A percentile compares a stretch with the other conserved stretches of the same genome.
These are phyloP conservation scores for Thinopyrum elongatum DNA, from an alignment of 176 grass and related monocot species.

Conservation along the genomic window DNA sequence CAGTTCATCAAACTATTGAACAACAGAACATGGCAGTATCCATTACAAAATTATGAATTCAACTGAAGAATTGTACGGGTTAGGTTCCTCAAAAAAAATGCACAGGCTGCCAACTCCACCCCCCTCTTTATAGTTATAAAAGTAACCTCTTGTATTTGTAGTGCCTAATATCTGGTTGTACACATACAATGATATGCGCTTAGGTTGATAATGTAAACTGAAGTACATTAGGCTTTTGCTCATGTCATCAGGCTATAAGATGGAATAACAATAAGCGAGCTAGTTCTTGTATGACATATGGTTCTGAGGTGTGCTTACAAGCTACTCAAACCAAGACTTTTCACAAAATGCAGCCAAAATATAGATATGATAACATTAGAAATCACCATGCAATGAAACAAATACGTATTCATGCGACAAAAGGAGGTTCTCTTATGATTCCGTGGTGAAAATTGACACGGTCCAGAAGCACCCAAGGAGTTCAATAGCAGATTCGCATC, in stretches of 20 bases:
- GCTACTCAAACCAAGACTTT: background rate
- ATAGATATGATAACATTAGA: background rate
- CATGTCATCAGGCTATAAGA: background rate
- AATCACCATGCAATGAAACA: background rate
- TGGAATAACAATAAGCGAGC: background rate
- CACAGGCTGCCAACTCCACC: background rate
- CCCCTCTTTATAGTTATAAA: background rate
- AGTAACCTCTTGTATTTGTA: background rate
- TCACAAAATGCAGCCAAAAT: background rate
- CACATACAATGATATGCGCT: background rate
- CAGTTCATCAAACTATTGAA: background rate
- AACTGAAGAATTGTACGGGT: background rate
- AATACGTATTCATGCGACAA: background rate
- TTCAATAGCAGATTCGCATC: background rate
- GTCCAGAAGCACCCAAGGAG: background rate
- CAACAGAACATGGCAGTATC: background rate
- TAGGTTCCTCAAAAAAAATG: background rate
- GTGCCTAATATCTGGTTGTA: background rate
- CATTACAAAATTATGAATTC: background rate
- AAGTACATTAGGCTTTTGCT: background rate
- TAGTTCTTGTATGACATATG: background rate
- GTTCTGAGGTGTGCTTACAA: background rate
- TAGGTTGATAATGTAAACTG: background rate
- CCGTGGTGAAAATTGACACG: background rate
- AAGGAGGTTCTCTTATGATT: background rate